phyloP scores from a whole-genome alignment of 2,329 filamentous ascomycete species.

The Pyrenophora graminea region DNA sequence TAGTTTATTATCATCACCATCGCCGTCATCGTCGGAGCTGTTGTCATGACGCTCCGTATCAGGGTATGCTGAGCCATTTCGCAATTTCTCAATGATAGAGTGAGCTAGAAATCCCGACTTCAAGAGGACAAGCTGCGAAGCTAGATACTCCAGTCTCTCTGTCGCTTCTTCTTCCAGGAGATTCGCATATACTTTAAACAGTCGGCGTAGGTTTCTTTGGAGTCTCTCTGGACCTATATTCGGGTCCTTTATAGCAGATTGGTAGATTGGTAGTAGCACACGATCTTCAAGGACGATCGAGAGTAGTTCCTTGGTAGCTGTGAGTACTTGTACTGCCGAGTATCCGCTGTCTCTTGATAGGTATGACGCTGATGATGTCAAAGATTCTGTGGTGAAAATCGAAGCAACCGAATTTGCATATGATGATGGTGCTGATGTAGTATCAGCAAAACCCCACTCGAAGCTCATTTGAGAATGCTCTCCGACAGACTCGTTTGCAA shows the following conservation, averaged over 20 bases:
- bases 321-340: conserved; percentile 9
- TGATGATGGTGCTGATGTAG: background rate
- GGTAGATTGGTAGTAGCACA: conserved; percentile 5
- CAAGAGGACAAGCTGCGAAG: conserved; percentile 9
- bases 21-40: conserved; percentile 11
- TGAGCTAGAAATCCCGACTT: conserved; percentile 12
- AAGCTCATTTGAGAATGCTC: background rate
- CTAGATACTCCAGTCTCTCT: conserved; percentile 5
- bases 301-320: conserved; percentile 10
- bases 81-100: conserved; percentile 10
- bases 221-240: conserved; percentile 8
- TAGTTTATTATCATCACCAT: background rate
- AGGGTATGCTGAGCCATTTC: background rate
- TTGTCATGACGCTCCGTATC: background rate
- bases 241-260: background rate
- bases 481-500: background rate
- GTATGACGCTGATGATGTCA: conserved; percentile 4
- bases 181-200: conserved; percentile 6
- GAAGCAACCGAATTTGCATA: conserved; percentile 2
- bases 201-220: conserved; percentile 5
- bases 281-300: conserved; percentile 7
- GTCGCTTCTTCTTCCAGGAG: conserved; percentile 1
- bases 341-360: conserved; percentile 10
- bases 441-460: background rate
- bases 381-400: conserved; percentile 1